A percentile compares a stretch with the other conserved stretches of the same genome.
These are phyloP conservation scores for Primulina huaijiensis DNA, from an alignment of 257 asterid species.

Conservation along the genomic window DNA sequence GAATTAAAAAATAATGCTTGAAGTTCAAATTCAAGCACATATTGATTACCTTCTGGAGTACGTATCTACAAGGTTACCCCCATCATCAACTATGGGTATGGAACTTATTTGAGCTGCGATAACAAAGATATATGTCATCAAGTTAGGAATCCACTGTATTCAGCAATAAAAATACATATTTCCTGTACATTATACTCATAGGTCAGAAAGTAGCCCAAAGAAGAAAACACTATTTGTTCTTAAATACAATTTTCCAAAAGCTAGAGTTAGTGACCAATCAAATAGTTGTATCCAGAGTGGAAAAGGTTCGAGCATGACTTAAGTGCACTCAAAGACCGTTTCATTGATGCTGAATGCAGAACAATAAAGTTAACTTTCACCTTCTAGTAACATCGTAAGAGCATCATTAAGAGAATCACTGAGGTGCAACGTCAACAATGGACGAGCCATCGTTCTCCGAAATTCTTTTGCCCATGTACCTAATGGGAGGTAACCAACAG, in stretches of 20 bases:
- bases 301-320: slow-evolving; percentile 4
- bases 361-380: slow-evolving; percentile 28
- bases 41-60: slow-evolving; percentile 57
- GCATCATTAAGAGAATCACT: slow-evolving; percentile 44
- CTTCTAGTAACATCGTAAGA: slow-evolving; percentile 56
- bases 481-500: slow-evolving; percentile 51
- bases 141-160: neutral
- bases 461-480: slow-evolving; percentile 57
- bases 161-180: neutral
- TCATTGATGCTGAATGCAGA: neutral
- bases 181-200: neutral
- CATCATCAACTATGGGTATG: slow-evolving; percentile 52
- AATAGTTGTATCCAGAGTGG: neutral
- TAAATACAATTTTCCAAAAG: too few relatives aligned
- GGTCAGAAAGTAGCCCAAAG: neutral
- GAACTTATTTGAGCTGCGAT: slow-evolving; percentile 63
- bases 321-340: slow-evolving; percentile 8
- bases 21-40: slow-evolving; percentile 15
- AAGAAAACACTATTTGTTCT: neutral
- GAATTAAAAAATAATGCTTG: neutral
- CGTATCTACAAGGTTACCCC: slow-evolving; percentile 43
- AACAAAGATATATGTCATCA: slow-evolving; percentile 21
- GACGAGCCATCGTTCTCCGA: slow-evolving; percentile 33
- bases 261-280: neutral
- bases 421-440: slow-evolving; percentile 42